These are phyloP conservation scores for Salicornia ramosissima DNA, from an alignment of 148 eudicot genomes.

Conservation along the genomic window DNA sequence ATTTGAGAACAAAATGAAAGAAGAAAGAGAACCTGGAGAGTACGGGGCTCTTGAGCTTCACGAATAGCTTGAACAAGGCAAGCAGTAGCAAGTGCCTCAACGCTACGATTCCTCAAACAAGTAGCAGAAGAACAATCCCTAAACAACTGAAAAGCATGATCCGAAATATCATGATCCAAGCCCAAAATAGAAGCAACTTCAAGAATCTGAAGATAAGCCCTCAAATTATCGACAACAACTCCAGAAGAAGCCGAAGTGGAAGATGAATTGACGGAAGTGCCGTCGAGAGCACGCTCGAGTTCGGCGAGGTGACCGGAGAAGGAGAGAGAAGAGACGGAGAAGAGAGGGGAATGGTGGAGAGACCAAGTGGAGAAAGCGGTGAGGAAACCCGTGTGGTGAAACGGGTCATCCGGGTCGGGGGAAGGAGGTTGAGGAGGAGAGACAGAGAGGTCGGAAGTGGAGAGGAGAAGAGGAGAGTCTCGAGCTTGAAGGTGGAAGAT, in stretches of 20 bases:
- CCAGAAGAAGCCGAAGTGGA: slow-evolving; percentile 27
- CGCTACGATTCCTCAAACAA: slow-evolving; percentile 93
- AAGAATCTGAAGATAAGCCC: slow-evolving; percentile 87
- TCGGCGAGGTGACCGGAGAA: slow-evolving; percentile 87
- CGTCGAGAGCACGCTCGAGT: slow-evolving; percentile 70
- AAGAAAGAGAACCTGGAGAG: slow-evolving; percentile 60
- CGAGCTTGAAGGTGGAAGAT: slow-evolving; percentile 77
- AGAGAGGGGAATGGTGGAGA: slow-evolving; percentile 59
- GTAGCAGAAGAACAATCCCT: slow-evolving; percentile 95
- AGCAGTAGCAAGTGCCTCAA: slow-evolving; percentile 92
- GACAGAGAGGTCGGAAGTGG: slow-evolving; percentile 80
- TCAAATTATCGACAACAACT: slow-evolving; percentile 80
- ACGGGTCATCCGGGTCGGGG: slow-evolving; percentile 54
- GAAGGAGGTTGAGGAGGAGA: slow-evolving; percentile 26
- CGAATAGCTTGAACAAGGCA: slow-evolving; percentile 97
- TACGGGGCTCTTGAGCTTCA: slow-evolving; percentile 93
- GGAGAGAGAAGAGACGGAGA: slow-evolving; percentile 56
- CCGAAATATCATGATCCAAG: slow-evolving; percentile 66
- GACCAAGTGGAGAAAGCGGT: slow-evolving; percentile 92
- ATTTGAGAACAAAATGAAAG: neutral
- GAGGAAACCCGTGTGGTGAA: slow-evolving; percentile 80
- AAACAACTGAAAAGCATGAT: slow-evolving; percentile 91
- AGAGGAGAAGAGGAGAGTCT: slow-evolving; percentile 71
- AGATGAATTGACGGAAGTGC: slow-evolving; percentile 18
- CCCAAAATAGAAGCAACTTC: slow-evolving; percentile 83